A percentile compares a stretch with the other conserved stretches of the same genome.
Evolutionary conservation across 768 basidiomycete genomes (phyloP).

Genomic region (Suillus alpinus): DNA sequence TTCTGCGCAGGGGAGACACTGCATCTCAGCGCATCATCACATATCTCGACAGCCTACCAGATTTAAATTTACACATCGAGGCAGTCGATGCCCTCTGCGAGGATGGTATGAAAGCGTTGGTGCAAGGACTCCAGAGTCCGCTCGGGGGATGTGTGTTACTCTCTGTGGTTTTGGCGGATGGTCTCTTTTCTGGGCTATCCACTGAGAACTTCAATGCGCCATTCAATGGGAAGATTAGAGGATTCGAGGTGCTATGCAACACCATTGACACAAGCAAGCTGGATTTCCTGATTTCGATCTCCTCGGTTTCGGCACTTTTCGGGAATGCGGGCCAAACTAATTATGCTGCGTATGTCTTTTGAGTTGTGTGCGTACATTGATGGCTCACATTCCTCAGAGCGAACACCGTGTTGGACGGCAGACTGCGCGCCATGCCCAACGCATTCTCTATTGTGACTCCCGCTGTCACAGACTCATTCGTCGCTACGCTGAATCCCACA

Average conservation of each 20-base stretch:
- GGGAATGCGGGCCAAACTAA: conserved; percentile 27
- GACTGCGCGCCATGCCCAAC: conserved; percentile 21
- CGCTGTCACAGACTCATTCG: conserved; percentile 29
- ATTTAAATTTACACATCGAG: background rate
- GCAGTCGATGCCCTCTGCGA: background rate
- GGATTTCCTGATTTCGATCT: conserved; percentile 33
- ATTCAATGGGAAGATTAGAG: conserved; percentile 21
- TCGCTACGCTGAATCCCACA: background rate
- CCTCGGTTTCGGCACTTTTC: conserved; percentile 32
- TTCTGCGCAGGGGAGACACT: background rate
- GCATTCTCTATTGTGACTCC: conserved; percentile 33
- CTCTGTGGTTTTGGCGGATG: background rate
- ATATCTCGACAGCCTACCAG: background rate
- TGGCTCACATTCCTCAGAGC: background rate
- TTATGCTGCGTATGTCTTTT: conserved; percentile 14
- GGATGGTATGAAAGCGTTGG: background rate
- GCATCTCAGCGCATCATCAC: background rate
- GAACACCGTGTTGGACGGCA: background rate
- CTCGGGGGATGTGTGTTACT: background rate
- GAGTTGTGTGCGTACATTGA: background rate
- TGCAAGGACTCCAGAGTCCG: background rate
- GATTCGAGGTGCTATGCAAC: conserved; percentile 17
- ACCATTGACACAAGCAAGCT: conserved; percentile 17
- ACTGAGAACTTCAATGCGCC: conserved; percentile 23
- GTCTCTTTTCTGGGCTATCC: background rate